phyloP scores from a whole-genome alignment of 179 eudicot genomes.

The Spinacia oleracea region DNA sequence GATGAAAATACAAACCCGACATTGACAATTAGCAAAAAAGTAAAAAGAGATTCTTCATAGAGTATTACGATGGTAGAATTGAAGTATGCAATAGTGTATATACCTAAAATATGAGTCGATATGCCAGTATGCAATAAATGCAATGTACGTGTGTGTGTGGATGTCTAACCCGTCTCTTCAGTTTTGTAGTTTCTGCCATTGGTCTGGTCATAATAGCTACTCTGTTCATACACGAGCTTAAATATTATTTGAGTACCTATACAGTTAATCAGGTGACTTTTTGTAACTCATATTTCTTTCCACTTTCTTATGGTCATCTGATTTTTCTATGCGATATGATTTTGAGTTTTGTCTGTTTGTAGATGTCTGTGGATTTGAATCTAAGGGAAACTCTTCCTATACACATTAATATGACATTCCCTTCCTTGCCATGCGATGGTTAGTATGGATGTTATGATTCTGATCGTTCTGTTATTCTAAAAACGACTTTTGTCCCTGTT shows the following conservation, averaged over 20 bases:
- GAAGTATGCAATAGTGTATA: not conserved
- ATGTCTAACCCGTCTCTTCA: conserved; percentile 20
- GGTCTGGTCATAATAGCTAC: conserved; percentile 90
- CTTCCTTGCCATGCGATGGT: conserved; percentile 98
- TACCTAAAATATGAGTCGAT: not conserved
- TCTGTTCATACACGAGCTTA: conserved; percentile 82
- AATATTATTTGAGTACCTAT: conserved; percentile 80
- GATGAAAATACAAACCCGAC: not conserved
- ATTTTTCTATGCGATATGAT: conserved; percentile 10
- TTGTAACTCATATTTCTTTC: not conserved
- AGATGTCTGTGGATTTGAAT: conserved; percentile 96
- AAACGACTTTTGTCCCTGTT: not conserved
- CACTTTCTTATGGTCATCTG: not conserved
- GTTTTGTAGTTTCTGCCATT: conserved; percentile 67
- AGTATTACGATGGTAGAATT: not conserved
- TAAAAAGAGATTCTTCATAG: not conserved
- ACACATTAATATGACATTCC: conserved; percentile 93
- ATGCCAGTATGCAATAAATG: not conserved
- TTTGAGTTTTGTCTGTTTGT: conserved; percentile 27
- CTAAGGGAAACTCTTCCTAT: conserved; percentile 99
- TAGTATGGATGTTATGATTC: conserved; percentile 29
- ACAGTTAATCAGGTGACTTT: conserved; percentile 82
- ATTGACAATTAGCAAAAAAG: not conserved
- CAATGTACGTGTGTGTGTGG: too few species aligned
- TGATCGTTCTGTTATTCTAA: not conserved